phyloP scores from a whole-genome alignment of 768 basidiomycete species.

The Serendipita sp. region DNA sequence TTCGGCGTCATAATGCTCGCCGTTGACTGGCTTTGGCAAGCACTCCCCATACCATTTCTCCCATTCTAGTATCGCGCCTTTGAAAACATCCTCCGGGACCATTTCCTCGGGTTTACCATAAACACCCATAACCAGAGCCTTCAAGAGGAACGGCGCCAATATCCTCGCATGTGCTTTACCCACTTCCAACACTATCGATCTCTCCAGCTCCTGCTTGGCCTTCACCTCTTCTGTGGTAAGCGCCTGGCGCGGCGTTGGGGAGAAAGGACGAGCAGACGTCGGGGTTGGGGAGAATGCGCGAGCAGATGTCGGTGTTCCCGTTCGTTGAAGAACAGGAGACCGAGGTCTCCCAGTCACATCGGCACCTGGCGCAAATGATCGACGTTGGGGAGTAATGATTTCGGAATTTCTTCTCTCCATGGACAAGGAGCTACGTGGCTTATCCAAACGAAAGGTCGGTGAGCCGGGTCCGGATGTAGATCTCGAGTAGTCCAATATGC shows the following conservation, averaged over 20 bases:
- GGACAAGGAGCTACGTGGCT: slow-evolving; percentile 9
- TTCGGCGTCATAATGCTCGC: neutral
- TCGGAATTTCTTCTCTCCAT: slow-evolving; percentile 12
- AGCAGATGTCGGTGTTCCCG: neutral
- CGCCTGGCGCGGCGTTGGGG: slow-evolving; percentile 10
- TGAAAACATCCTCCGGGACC: neutral
- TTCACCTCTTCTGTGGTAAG: slow-evolving; percentile 17
- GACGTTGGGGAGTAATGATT: neutral
- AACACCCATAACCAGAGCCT: slow-evolving; percentile 60
- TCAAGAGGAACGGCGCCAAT: slow-evolving; percentile 52
- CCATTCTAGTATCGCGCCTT: slow-evolving; percentile 5
- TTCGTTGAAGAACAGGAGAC: slow-evolving; percentile 2
- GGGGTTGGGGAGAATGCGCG: neutral
- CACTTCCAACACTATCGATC: slow-evolving; percentile 25
- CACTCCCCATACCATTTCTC: slow-evolving; percentile 10
- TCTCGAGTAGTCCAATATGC: slow-evolving; percentile 29
- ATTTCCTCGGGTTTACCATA: slow-evolving; percentile 28
- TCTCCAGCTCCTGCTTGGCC: slow-evolving; percentile 18
- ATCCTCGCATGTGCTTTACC: slow-evolving; percentile 43
- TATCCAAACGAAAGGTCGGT: slow-evolving; percentile 14
- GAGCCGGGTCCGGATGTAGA: neutral
- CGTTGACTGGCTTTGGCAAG: neutral
- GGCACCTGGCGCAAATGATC: neutral
- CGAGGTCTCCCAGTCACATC: neutral
- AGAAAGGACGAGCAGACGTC: slow-evolving; percentile 6